phyloP scores from a whole-genome alignment of 1,284 basidiomycete species.

The Fomitopsis schrenkii region DNA sequence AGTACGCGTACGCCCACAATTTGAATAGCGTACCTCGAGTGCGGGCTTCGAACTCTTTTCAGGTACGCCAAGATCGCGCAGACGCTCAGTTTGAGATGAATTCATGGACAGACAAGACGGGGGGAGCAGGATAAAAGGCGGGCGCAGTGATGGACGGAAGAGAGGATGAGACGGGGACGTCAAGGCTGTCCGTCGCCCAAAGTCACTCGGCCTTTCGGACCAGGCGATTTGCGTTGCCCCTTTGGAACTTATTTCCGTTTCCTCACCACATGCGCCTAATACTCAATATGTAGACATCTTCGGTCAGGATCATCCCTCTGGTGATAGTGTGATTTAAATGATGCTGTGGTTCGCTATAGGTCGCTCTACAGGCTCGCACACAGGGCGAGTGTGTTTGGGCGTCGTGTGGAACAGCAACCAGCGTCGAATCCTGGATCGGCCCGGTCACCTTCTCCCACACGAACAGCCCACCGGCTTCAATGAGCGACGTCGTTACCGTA shows the following conservation, averaged over 20 bases:
- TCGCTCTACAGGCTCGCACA: neutral
- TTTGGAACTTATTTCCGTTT: neutral
- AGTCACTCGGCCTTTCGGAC: neutral
- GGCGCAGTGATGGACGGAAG: neutral
- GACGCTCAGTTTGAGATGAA: conserved; percentile 64
- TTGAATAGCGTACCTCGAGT: conserved; percentile 11
- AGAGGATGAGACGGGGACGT: neutral
- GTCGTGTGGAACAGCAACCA: neutral
- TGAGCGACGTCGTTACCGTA: too few relatives aligned
- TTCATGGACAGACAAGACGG: conserved; percentile 46
- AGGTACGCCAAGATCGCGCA: conserved; percentile 78
- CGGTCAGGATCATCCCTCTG: neutral
- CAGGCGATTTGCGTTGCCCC: neutral
- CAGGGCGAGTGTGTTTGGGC: too few relatives aligned
- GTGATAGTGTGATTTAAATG: too few relatives aligned
- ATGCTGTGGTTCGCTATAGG: neutral
- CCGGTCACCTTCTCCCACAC: neutral
- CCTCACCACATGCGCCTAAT: neutral
- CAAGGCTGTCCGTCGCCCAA: neutral
- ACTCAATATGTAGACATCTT: too few relatives aligned
- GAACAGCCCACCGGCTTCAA: neutral
- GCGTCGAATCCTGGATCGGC: neutral
- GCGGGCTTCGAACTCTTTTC: conserved; percentile 9
- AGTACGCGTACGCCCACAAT: neutral
- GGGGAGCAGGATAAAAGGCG: neutral